These are phyloP conservation scores for Phalaenopsis hybrid DNA, from an alignment of 116 monocot species.

Conservation along the genomic window DNA sequence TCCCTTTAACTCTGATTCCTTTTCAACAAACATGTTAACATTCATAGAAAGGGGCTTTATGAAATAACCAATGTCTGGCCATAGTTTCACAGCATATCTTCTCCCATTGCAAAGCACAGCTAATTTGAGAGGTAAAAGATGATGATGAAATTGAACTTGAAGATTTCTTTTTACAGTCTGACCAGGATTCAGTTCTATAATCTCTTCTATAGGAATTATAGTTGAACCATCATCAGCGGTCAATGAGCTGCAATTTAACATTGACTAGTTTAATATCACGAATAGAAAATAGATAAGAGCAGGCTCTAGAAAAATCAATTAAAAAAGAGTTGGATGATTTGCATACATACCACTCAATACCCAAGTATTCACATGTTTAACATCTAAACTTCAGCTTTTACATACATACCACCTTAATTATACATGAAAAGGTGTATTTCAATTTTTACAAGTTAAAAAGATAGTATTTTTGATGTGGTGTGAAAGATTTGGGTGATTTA, in stretches of 20 bases:
- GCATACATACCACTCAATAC: too few species aligned
- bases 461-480: too few species aligned
- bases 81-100: conserved; percentile 60
- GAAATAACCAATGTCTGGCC: conserved; percentile 96
- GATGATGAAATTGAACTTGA: conserved; percentile 78
- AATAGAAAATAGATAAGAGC: background rate
- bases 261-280: background rate
- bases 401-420: too few species aligned
- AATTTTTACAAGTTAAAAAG: too few species aligned
- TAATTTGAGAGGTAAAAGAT: conserved; percentile 74
- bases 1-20: conserved; percentile 69
- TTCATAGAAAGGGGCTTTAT: conserved; percentile 55
- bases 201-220: conserved; percentile 60
- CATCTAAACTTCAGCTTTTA: too few species aligned
- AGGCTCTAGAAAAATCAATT: background rate
- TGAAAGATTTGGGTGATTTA: too few species aligned
- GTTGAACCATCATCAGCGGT: conserved; percentile 25
- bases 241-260: conserved; percentile 22
- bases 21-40: conserved; percentile 40
- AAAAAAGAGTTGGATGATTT: background rate
- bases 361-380: too few species aligned
- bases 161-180: conserved; percentile 50
- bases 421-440: too few species aligned
- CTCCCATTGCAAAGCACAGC: conserved; percentile 55
- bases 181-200: conserved; percentile 53